Percentiles rank a stretch among this genome's conserved stretches.
phyloP scores from a whole-genome alignment of 345 rosid genomes.

The Luvunga scandens region DNA sequence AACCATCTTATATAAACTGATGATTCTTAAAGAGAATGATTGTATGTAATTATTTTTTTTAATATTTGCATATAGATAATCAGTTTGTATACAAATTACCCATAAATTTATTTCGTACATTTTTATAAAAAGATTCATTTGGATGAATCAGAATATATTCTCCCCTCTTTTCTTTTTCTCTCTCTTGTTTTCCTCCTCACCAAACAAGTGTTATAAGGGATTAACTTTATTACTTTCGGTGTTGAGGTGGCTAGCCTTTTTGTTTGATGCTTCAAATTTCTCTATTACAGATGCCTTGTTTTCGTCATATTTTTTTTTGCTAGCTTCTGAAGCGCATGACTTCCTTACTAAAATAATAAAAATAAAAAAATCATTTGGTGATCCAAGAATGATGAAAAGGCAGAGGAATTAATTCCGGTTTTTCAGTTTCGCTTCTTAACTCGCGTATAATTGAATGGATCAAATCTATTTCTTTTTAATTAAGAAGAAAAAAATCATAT shows the following conservation, averaged over 20 bases:
- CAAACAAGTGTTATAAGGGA: not conserved
- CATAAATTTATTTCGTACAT: too few species aligned
- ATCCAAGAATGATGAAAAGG: not conserved
- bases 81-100: too few species aligned
- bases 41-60: too few species aligned
- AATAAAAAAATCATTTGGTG: not conserved
- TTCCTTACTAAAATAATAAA: too few species aligned
- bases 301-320: not conserved
- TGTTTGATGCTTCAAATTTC: not conserved
- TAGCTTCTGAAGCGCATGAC: not conserved
- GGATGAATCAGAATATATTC: not conserved
- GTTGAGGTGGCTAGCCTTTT: slow-evolving; percentile 5
- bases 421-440: not conserved
- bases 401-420: not conserved
- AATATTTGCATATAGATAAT: too few species aligned
- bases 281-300: slow-evolving; percentile 6
- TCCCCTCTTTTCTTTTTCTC: not conserved
- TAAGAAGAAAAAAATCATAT: too few species aligned
- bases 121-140: too few species aligned
- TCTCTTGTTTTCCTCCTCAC: too few species aligned
- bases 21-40: too few species aligned
- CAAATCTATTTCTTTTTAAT: too few species aligned
- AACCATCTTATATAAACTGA: fast-evolving
- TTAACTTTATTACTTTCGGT: slow-evolving; percentile 8
- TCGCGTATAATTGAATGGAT: not conserved